These are phyloP conservation scores for Austroboletus rostrupii DNA, from an alignment of 1,284 basidiomycete species.

Conservation along the genomic window DNA sequence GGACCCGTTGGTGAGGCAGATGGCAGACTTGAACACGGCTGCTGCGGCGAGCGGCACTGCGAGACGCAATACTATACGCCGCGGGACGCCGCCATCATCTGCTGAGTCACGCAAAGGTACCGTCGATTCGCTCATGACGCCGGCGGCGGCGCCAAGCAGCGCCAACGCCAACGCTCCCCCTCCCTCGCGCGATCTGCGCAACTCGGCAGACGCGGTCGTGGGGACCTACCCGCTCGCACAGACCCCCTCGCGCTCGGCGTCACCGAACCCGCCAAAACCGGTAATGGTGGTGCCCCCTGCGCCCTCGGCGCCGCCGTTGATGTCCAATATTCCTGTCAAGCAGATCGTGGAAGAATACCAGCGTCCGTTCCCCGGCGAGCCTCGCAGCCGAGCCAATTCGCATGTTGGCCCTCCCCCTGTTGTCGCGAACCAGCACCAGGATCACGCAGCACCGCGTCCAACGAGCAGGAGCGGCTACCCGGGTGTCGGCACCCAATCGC, in stretches of 20 bases:
- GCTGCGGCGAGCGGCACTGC: constrained; percentile 21
- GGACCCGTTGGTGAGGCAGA: constrained; percentile 75
- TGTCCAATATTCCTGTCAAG: constrained; percentile 57
- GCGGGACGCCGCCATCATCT: constrained; percentile 20
- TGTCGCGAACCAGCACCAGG: constrained; percentile 25
- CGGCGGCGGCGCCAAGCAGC: constrained; percentile 8
- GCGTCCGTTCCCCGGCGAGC: constrained; percentile 85
- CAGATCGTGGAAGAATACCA: constrained; percentile 77
- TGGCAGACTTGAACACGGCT: constrained; percentile 49
- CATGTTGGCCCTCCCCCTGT: constrained; percentile 32
- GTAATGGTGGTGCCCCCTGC: constrained; percentile 69
- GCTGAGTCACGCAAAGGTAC: constrained; percentile 22
- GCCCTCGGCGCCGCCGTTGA: constrained; percentile 29
- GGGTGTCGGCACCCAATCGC: constrained; percentile 72
- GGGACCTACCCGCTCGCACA: constrained; percentile 56
- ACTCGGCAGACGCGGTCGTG: constrained; percentile 71
- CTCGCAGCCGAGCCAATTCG: constrained; percentile 46
- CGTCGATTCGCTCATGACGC: constrained; percentile 28
- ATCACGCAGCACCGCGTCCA: constrained; percentile 44
- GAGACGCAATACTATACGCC: constrained; percentile 23
- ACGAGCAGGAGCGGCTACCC: constrained; percentile 65
- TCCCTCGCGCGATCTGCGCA: constrained; percentile 50
- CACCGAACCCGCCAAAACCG: constrained; percentile 68
- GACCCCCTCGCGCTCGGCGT: constrained; percentile 62
- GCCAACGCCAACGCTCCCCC: background rate